Conservation (phyloP, 106 monocot species). For the Dendrobium catenatum region DNA sequence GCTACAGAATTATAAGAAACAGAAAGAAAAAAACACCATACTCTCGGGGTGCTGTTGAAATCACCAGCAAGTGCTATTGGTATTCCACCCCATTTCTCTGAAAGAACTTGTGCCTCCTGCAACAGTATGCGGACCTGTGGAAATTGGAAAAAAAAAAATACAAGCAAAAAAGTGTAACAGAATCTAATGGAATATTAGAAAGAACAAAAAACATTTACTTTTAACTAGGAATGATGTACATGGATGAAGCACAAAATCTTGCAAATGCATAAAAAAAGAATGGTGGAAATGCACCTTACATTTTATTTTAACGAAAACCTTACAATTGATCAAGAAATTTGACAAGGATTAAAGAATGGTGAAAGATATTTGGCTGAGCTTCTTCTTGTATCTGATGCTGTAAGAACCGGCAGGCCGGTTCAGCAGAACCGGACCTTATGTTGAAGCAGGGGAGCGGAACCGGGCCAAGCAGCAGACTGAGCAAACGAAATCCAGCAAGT, state of each 20-base stretch:
- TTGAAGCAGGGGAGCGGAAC: too few species aligned
- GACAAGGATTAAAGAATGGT: neutral
- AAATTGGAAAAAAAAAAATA: slow-evolving; percentile 7
- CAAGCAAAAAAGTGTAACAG: neutral
- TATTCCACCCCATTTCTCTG: slow-evolving; percentile 56
- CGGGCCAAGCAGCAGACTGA: too few species aligned
- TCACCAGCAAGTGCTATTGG: slow-evolving; percentile 76
- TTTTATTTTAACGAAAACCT: neutral
- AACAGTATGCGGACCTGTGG: slow-evolving; percentile 47
- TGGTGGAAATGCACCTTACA: neutral
- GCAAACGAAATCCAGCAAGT: too few species aligned
- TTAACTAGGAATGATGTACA: neutral
- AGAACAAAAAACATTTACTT: neutral
- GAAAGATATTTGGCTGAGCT: too few species aligned
- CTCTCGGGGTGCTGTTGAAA: slow-evolving; percentile 68
- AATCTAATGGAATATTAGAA: neutral
- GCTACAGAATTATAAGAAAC: neutral
- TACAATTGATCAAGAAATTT: neutral
- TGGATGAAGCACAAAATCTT: neutral
- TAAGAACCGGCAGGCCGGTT: too few species aligned
- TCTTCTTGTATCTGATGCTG: too few species aligned
- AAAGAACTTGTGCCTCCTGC: slow-evolving; percentile 44
- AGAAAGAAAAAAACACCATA: slow-evolving; percentile 8
- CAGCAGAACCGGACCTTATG: too few species aligned
- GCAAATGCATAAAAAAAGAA: neutral